Base-by-base conservation (phyloP, 179 eudicot species). In the Beta macrorhiza region DNA sequence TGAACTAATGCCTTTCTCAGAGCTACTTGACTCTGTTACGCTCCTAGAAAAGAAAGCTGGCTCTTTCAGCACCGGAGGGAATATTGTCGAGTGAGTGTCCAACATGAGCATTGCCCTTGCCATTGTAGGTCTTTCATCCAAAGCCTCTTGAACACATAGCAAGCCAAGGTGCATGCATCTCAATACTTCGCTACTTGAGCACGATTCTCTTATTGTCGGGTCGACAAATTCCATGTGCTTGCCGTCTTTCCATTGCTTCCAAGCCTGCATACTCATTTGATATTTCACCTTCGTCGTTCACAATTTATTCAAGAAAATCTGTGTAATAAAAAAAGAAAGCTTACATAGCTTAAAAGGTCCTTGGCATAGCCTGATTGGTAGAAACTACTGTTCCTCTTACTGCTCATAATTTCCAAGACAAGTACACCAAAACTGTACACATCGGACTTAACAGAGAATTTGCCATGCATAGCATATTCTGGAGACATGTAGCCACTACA, bases 381-480 rank as follows among this genome's bases (percentile, higher is more conserved):
- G 64, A 81, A 84, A 5, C 25, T 73, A 12, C 76, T 80, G 45
- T 84, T 84, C 53, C 3, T 81, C 76, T 81, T 72, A 57, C 86
- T 75, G 29, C 86, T 84, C 7, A 84, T 75, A 5, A 78, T 84
- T 75, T 84, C 86, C 69, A 84, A 78, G 52, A 84, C 59, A 3
- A 84, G 55, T 37, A 84, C 84, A 37, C 86, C 86, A 32, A 81
- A 84, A 52, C 84, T 84, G 14, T 84, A 84, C 12, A 81, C 82
- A 74, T 84, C 84, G 0, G 84, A 84, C 65, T 81, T 84, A 10
- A 69, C 53, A 14, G 86, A 84, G 67, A 84, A 84, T 51, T 81
- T 70, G 5, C 86, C 84, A 15, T 84, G 86, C 84, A 84, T 84
- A 57, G 84, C 86, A 74, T 84, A 84, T 56, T 84, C 86, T 2